Evolutionary conservation across 805 yeast species (phyloP), one percentile per base, ranked within the genome.

Genomic region (Wickerhamomyces xylosicus): DNA sequence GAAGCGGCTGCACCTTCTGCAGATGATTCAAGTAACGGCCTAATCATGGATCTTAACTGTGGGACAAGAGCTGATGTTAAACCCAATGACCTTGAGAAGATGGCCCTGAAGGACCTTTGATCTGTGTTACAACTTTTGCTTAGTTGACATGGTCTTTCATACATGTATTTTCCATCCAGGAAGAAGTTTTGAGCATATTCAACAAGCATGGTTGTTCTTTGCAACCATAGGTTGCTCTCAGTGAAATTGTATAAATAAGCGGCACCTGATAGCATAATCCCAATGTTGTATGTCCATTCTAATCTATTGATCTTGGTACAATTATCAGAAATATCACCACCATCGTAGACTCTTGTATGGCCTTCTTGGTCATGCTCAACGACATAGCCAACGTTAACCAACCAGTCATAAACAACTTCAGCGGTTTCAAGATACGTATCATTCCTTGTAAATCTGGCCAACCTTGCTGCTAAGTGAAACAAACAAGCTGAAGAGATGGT

Each of bases 221-320:
- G 59, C 28, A 63, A 61, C 85, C 85, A 77, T 17, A 48, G 53
- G 9, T 60, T 54, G 35, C 58, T 76, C 22, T 62, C 69, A 1
- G 89, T 79, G 32, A 63, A 67, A 47, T 79, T 74, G 57, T 79
- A 79, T 58, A 80, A 57, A 54, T 77, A 80, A 0, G 92, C 86
- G 40, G 74, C 63, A 17, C 89, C 92, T 4, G 80, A 66, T 47
- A 82, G 50, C 47, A 78, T 60, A 14, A 80, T 57, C 25, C 84
- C 92, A 54, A 78, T 79, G 47, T 79, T 79, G 58, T 82, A 82
- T 25, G 79, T 64, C 86, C 87, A 82, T 54, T 71, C 74, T 21
- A 63, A 54, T 15, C 54, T 56, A 5, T 76, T 71, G 31, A 72
- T 55, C 16, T 64, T 61, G 2, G 72, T 48, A 51, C 84, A 77